Evolutionary conservation across 2,329 filamentous ascomycete species (phyloP).

Genomic region (Penicillium freii): DNA sequence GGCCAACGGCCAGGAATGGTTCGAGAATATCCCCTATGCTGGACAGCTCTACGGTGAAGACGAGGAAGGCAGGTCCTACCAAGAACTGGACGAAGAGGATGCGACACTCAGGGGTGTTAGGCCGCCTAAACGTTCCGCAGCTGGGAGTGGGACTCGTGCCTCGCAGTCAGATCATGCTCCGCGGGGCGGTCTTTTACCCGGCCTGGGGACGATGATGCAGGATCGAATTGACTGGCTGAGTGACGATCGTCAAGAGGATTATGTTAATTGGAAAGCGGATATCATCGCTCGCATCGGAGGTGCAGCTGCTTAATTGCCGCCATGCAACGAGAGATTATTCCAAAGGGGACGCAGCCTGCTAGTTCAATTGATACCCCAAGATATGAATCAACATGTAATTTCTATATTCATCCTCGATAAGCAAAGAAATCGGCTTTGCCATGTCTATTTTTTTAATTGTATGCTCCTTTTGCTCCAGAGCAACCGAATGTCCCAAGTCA

Average conservation of each 20-base stretch:
- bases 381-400: slow-evolving; percentile 2
- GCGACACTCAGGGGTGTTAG: slow-evolving; percentile 22
- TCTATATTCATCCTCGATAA: background rate
- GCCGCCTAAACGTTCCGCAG: slow-evolving; percentile 28
- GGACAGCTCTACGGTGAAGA: slow-evolving; percentile 38
- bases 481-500: background rate
- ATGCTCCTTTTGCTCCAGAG: background rate
- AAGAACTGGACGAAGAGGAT: slow-evolving; percentile 35
- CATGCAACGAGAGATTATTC: background rate
- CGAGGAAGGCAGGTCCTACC: slow-evolving; percentile 34
- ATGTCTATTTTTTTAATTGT: slow-evolving; percentile 3
- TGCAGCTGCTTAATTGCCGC: slow-evolving; percentile 15
- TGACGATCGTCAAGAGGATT: slow-evolving; percentile 45
- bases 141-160: slow-evolving; percentile 11
- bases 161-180: slow-evolving; percentile 18
- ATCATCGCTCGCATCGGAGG: slow-evolving; percentile 41
- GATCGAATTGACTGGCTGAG: slow-evolving; percentile 49
- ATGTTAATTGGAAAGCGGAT: slow-evolving; percentile 43
- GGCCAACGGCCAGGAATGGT: slow-evolving; percentile 65
- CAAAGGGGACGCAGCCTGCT: slow-evolving; percentile 3
- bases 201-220: slow-evolving; percentile 53
- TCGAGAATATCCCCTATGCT: slow-evolving; percentile 53
- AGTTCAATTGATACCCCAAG: slow-evolving; percentile 23
- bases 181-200: slow-evolving; percentile 43
- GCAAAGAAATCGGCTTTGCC: background rate